Evolutionary conservation across 108 stramenopile species (phyloP).

Genomic region (Cylindrotheca fusiformis): DNA sequence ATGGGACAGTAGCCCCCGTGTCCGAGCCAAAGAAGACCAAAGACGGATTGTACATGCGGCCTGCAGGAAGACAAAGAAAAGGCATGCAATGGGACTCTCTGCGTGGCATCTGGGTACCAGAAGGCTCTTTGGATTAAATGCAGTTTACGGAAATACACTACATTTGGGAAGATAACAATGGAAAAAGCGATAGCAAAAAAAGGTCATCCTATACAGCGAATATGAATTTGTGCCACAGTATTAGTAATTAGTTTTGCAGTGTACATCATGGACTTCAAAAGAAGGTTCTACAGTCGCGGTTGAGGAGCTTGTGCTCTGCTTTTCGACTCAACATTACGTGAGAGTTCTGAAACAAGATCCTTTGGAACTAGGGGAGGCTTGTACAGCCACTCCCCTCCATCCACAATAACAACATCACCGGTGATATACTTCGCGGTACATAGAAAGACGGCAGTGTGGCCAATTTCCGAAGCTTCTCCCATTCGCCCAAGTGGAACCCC

Average conservation of each 20-base stretch:
- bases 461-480: conserved; percentile 78
- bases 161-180: too few relatives aligned
- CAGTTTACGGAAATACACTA: too few relatives aligned
- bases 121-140: too few relatives aligned
- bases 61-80: conserved; percentile 70
- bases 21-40: conserved; percentile 56
- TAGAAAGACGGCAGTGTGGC: conserved; percentile 79
- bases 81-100: conserved; percentile 85
- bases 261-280: too few relatives aligned
- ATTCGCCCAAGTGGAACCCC: conserved; percentile 74
- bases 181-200: too few relatives aligned
- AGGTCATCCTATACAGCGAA: too few relatives aligned
- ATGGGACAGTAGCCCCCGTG: conserved; percentile 74
- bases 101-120: conserved; percentile 71
- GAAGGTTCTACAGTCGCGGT: conserved; percentile 32
- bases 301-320: conserved; percentile 56
- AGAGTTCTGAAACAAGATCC: conserved; percentile 73
- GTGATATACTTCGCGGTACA: conserved; percentile 66
- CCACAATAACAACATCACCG: conserved; percentile 78
- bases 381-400: conserved; percentile 82
- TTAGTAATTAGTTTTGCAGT: too few relatives aligned
- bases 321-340: conserved; percentile 65
- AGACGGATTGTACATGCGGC: conserved; percentile 66
- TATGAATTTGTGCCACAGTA: too few relatives aligned
- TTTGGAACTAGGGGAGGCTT: conserved; percentile 72